Percentiles rank a stretch among this genome's conserved stretches.
Conservation (phyloP, 2,329 filamentous ascomycete genomes). For the Colletotrichum lentis region DNA sequence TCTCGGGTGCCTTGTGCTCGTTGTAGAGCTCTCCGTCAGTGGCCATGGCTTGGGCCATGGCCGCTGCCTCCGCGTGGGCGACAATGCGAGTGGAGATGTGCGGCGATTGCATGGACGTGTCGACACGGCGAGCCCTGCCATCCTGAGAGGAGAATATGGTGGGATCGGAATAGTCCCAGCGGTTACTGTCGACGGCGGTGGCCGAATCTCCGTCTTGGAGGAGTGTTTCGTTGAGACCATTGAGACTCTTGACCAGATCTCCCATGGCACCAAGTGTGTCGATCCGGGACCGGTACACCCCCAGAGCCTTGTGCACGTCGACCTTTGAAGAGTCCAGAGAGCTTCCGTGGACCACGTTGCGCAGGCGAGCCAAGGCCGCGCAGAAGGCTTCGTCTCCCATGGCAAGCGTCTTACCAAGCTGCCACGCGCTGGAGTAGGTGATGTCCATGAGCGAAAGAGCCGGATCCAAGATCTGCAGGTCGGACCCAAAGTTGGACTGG, state of each 20-base stretch:
- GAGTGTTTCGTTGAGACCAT: too few species aligned
- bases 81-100: too few species aligned
- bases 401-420: slow-evolving; percentile 52
- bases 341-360: neutral
- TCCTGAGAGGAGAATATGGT: too few species aligned
- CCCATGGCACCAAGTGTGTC: slow-evolving; percentile 34
- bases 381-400: slow-evolving; percentile 47
- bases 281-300: neutral
- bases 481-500: slow-evolving; percentile 46
- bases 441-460: slow-evolving; percentile 53
- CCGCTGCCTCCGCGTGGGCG: neutral
- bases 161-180: too few species aligned
- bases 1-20: slow-evolving; percentile 44
- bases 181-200: too few species aligned
- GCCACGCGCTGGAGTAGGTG: slow-evolving; percentile 55
- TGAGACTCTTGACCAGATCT: too few species aligned
- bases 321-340: neutral
- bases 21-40: slow-evolving; percentile 37
- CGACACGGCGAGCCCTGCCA: too few species aligned
- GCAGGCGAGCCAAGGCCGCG: slow-evolving; percentile 40
- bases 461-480: slow-evolving; percentile 53
- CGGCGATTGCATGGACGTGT: too few species aligned
- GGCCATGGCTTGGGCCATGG: neutral
- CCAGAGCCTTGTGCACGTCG: neutral
- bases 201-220: too few species aligned